Conservation (phyloP, 345 rosid genomes). For the Lenwebbia sp. region DNA sequence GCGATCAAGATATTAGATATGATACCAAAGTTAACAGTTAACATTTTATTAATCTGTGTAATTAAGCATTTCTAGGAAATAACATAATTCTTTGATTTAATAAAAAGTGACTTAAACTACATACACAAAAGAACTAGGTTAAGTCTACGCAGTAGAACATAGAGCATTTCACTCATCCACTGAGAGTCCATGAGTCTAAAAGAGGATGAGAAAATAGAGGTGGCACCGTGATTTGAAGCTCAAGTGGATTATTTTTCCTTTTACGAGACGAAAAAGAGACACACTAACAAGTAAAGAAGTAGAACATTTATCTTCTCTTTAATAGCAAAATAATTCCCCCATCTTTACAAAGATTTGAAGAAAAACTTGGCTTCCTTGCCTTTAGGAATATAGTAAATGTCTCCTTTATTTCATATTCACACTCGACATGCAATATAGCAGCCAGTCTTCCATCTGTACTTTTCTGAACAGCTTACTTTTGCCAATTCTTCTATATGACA, state of each 20-base stretch:
- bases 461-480: not conserved
- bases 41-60: not conserved
- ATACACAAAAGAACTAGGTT: not conserved
- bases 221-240: not conserved
- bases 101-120: not conserved
- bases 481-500: not conserved
- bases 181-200: not conserved
- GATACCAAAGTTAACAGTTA: not conserved
- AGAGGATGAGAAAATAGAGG: not conserved
- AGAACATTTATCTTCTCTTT: too few species aligned
- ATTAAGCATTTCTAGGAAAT: not conserved
- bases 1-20: not conserved
- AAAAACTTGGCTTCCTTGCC: not conserved
- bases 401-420: not conserved
- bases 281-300: too few species aligned
- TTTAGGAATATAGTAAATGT: not conserved
- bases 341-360: not conserved
- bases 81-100: not conserved
- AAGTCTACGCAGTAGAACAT: not conserved
- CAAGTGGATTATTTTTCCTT: not conserved
- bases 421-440: not conserved
- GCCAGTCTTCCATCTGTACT: not conserved
- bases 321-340: not conserved
- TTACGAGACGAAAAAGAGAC: not conserved
- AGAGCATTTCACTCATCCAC: not conserved